Conservation (phyloP, 164 flowering plant genomes). For the Paratinospora sagittata region DNA sequence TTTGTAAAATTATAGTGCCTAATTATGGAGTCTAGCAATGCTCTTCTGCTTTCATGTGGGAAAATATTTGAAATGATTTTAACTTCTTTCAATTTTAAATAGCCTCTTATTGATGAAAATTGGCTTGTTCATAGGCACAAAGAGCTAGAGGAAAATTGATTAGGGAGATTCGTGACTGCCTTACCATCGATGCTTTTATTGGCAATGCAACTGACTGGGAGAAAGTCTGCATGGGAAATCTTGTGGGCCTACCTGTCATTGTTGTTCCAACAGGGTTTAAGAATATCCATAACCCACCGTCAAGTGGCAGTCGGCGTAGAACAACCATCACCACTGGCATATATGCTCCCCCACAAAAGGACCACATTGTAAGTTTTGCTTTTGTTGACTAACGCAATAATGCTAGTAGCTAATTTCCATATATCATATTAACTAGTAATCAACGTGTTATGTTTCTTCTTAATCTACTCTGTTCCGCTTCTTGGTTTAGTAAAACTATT, state of each 20-base stretch:
- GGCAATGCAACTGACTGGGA: slow-evolving; percentile 96
- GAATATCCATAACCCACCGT: slow-evolving; percentile 42
- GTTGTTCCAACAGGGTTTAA: slow-evolving; percentile 75
- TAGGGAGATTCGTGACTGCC: slow-evolving; percentile 53
- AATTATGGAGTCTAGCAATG: too few species aligned
- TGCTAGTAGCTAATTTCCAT: not conserved
- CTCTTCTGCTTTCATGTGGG: not conserved
- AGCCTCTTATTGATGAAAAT: not conserved
- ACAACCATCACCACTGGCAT: slow-evolving; percentile 73
- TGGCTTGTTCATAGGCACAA: slow-evolving; percentile 57
- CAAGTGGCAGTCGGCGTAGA: slow-evolving; percentile 41
- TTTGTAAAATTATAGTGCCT: too few species aligned
- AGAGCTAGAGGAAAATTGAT: slow-evolving; percentile 80
- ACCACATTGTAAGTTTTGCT: slow-evolving; percentile 61
- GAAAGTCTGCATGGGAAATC: slow-evolving; percentile 83
- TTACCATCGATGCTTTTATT: slow-evolving; percentile 79
- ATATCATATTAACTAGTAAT: not conserved
- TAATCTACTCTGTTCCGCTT: not conserved
- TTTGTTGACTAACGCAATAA: not conserved
- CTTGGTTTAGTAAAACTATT: not conserved
- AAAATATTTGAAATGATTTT: not conserved
- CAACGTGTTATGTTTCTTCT: not conserved
- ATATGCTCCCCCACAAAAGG: slow-evolving; percentile 75
- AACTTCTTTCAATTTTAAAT: not conserved
- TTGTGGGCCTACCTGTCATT: slow-evolving; percentile 78